Evolutionary conservation across 176 grass and related monocot genomes (phyloP), one percentile per base, ranked within the genome.

Genomic region (Elaeis guineensis): DNA sequence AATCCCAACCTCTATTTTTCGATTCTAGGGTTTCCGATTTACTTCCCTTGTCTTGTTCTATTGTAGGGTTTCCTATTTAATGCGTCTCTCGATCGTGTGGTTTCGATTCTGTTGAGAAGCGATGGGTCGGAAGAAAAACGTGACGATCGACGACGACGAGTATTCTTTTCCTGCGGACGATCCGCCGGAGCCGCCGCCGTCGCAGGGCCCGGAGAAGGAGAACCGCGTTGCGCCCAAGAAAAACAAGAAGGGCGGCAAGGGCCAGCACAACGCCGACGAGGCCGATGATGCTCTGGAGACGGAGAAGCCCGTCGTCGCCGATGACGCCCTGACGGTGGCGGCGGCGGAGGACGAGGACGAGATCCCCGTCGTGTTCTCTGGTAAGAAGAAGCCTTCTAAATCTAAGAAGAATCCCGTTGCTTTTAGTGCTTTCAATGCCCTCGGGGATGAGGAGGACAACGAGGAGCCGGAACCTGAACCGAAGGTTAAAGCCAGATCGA

Each of bases 101-200:
- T 44, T 44, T 12, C 61, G 49, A 52, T 17, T 65, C 16, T 14
- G 49, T 21, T 5, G 52, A 19, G 28, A 24, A 68, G 29, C 67
- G 15, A 97, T 97, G 93, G 93, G 84, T 55, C 84, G 93, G 62
- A 97, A 97, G 84, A 97, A 97, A 66, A 91, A 75, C 73, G 73
- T 97, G 39, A 51, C 66, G 69, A 91, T 97, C 78, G 76, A 81
- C 73, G 87, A 91, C 72, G 93, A 97, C 49, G 87, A 97, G 78
- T 97, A 97, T 84, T 88, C 78, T 25, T 69, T 91, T n/a, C 92
- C 84, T 26, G 28, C 55, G n/a, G 65, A 56, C 9, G 86, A 84
- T 61, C 65, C 21, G 78, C 29, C 53, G 63, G 28, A 30, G 28
- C 76, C 69, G 70, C 25, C 74, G 22, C 54, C 72, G 49, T 55